phyloP scores from a whole-genome alignment of 192 early-diverging fungal species.

The Podila clonocystis region DNA sequence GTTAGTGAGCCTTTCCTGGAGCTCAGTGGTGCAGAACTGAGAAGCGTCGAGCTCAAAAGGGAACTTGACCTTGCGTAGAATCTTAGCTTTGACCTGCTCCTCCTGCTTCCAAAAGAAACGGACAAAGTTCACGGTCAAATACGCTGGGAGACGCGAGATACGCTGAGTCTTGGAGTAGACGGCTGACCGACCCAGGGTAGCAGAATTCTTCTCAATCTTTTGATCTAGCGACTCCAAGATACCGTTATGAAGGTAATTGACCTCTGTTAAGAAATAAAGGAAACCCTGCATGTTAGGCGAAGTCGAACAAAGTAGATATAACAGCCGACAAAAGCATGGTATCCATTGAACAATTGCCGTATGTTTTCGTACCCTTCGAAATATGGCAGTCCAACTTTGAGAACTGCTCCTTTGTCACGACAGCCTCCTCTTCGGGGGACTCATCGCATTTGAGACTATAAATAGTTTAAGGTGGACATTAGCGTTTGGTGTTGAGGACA shows the following conservation, averaged over 20 bases:
- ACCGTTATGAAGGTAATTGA: constrained; percentile 82
- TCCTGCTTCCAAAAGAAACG: constrained; percentile 95
- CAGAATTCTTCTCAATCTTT: constrained; percentile 91
- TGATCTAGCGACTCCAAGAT: constrained; percentile 78
- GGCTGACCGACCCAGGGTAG: constrained; percentile 81
- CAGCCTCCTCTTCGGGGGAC: constrained; percentile 75
- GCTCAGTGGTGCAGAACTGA: constrained; percentile 86
- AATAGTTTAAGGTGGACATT: background rate
- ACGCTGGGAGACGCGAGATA: constrained; percentile 87
- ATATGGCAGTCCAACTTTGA: constrained; percentile 82
- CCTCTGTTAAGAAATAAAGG: constrained; percentile 51
- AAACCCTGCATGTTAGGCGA: background rate
- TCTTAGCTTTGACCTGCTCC: constrained; percentile 87
- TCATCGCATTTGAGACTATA: constrained; percentile 80
- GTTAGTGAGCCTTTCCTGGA: constrained; percentile 78
- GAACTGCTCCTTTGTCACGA: constrained; percentile 74
- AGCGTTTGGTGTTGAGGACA: too few species aligned
- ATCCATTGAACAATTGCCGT: background rate
- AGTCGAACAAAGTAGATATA: background rate
- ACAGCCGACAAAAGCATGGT: background rate
- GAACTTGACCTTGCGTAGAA: constrained; percentile 94
- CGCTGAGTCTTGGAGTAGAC: constrained; percentile 78
- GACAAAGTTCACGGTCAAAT: constrained; percentile 91
- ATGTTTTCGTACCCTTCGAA: constrained; percentile 61
- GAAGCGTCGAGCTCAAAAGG: constrained; percentile 91